Conservation (phyloP, 208 protist species). For the Zelonia costaricensis region DNA sequence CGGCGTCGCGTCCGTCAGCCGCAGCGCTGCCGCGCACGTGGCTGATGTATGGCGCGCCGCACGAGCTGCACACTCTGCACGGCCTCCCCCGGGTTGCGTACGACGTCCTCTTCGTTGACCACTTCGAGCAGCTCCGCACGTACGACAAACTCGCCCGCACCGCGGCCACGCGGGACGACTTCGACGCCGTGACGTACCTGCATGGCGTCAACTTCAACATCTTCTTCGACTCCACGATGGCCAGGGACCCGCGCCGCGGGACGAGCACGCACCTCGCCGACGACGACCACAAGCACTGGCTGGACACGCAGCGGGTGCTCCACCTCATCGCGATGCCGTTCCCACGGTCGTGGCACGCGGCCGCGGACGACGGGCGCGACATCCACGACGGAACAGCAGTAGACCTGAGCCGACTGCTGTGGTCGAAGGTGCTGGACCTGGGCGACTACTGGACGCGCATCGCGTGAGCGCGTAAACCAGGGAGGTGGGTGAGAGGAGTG, state of each 20-base stretch:
- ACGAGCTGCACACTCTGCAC: conserved; percentile 52
- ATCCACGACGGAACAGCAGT: conserved; percentile 55
- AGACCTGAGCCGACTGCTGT: conserved; percentile 47
- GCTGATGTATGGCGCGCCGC: conserved; percentile 40
- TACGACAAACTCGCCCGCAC: not conserved
- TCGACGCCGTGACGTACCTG: conserved; percentile 5
- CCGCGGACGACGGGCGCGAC: conserved; percentile 42
- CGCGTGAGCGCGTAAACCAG: not conserved
- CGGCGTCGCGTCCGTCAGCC: conserved; percentile 5
- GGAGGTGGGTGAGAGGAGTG: not conserved
- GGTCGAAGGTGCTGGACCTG: conserved; percentile 38
- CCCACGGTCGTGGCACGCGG: conserved; percentile 64
- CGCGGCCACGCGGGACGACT: not conserved
- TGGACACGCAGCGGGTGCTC: conserved; percentile 69
- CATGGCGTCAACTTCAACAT: conserved; percentile 11
- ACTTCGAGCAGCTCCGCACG: not conserved
- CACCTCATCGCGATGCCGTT: conserved; percentile 78
- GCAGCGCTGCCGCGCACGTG: conserved; percentile 37
- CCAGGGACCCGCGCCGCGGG: not conserved
- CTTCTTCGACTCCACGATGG: conserved; percentile 16
- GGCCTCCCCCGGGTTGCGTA: conserved; percentile 8
- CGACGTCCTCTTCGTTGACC: not conserved
- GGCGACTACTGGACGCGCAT: conserved; percentile 40
- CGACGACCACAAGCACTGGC: conserved; percentile 85
- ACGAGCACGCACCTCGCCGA: conserved; percentile 14